Evolutionary conservation across 106 monocot genomes (phyloP).

Genomic region (Acorus gramineus): DNA sequence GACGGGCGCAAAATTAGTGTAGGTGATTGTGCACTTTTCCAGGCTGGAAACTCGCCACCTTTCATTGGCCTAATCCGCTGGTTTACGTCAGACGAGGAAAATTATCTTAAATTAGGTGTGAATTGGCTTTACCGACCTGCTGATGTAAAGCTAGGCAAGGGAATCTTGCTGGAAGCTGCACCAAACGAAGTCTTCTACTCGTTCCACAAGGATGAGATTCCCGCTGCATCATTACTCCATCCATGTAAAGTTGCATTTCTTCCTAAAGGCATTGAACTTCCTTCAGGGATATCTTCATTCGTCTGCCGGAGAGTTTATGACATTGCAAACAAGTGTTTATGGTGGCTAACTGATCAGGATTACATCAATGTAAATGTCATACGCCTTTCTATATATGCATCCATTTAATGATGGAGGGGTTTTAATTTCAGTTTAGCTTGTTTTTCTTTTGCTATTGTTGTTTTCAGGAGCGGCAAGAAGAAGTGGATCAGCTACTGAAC

Average conservation of each 20-base stretch:
- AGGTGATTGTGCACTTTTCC: conserved; percentile 94
- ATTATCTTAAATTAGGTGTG: conserved; percentile 65
- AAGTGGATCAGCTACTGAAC: conserved; percentile 79
- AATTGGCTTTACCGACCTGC: conserved; percentile 93
- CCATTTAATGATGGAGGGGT: background rate
- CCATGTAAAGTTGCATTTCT: conserved; percentile 96
- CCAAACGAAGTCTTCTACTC: conserved; percentile 96
- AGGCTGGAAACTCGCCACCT: conserved; percentile 71
- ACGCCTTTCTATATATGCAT: background rate
- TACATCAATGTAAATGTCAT: conserved; percentile 74
- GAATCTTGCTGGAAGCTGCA: conserved; percentile 58
- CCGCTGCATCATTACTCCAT: conserved; percentile 79
- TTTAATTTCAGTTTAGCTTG: background rate
- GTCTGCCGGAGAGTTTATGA: conserved; percentile 93
- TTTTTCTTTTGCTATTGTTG: conserved; percentile 1
- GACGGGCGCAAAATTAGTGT: conserved; percentile 72
- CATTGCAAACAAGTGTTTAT: conserved; percentile 83
- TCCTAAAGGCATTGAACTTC: conserved; percentile 69
- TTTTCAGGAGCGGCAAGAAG: conserved; percentile 76
- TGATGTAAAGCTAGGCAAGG: conserved; percentile 78
- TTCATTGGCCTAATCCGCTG: conserved; percentile 90
- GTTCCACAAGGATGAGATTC: conserved; percentile 84
- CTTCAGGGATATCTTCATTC: conserved; percentile 73
- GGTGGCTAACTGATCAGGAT: conserved; percentile 95
- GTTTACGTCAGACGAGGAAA: conserved; percentile 38